phyloP scores from a whole-genome alignment of 208 protist genomes.

The Leishmania tarentolae region DNA sequence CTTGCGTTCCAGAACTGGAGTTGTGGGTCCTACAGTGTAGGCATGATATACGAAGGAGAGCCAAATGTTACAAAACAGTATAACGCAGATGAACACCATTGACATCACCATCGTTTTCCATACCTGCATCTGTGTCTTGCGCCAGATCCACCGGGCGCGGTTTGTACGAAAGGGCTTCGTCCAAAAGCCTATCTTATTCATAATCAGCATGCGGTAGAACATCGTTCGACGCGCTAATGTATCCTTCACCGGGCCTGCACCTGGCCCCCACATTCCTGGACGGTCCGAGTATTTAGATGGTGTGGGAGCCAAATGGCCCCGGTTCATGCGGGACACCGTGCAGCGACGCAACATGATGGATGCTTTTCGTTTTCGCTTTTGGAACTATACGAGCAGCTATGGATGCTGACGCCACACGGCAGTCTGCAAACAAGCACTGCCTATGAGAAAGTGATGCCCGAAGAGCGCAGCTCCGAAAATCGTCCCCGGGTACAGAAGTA shows the following conservation, averaged over 20 bases:
- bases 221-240: slow-evolving; percentile 80
- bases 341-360: slow-evolving; percentile 72
- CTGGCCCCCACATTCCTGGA: slow-evolving; percentile 87
- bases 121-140: slow-evolving; percentile 83
- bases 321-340: slow-evolving; percentile 56
- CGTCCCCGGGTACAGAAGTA: neutral
- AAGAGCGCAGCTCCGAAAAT: neutral
- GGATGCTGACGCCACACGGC: too few species aligned
- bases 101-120: slow-evolving; percentile 90
- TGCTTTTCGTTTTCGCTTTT: neutral
- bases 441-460: neutral
- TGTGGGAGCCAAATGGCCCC: slow-evolving; percentile 78
- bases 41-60: slow-evolving; percentile 88
- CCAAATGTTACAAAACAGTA: slow-evolving; percentile 88
- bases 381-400: neutral
- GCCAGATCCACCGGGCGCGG: slow-evolving; percentile 80
- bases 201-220: slow-evolving; percentile 86
- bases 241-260: slow-evolving; percentile 79
- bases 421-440: neutral
- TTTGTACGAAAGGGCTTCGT: slow-evolving; percentile 89
- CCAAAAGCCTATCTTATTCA: slow-evolving; percentile 83
- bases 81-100: slow-evolving; percentile 80
- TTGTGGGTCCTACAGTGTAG: slow-evolving; percentile 87
- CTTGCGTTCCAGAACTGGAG: slow-evolving; percentile 88
- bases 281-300: slow-evolving; percentile 86